These are phyloP conservation scores for Calonectria hongkongensis DNA, from an alignment of 2,329 filamentous ascomycete genomes.

Conservation along the genomic window DNA sequence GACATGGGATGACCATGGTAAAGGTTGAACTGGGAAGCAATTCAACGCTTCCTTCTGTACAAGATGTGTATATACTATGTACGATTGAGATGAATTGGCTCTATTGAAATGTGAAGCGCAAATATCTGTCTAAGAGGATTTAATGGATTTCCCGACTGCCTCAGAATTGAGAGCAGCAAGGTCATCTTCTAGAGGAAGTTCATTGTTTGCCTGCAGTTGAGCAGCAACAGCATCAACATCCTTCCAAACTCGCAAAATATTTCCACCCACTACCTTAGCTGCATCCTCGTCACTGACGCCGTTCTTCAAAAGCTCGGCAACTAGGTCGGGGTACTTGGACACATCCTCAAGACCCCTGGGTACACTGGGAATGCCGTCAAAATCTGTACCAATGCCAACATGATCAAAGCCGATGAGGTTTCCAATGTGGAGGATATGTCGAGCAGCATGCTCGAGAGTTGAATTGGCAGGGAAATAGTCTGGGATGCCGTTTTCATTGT, in stretches of 20 bases:
- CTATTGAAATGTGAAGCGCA: constrained; percentile 32
- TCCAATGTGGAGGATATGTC: constrained; percentile 89
- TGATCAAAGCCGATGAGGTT: constrained; percentile 89
- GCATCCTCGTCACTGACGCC: constrained; percentile 85
- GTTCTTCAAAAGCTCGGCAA: constrained; percentile 82
- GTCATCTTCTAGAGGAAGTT: constrained; percentile 73
- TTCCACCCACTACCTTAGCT: constrained; percentile 85
- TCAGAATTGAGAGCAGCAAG: constrained; percentile 45
- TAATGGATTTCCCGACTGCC: constrained; percentile 24
- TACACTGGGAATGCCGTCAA: constrained; percentile 82
- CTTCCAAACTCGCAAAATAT: constrained; percentile 89
- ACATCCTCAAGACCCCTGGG: constrained; percentile 90
- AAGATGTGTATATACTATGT: constrained; percentile 58
- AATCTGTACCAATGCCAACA: constrained; percentile 92
- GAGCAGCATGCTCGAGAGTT: constrained; percentile 85
- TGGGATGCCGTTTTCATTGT: constrained; percentile 78
- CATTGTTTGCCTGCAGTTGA: constrained; percentile 76
- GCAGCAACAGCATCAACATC: constrained; percentile 84
- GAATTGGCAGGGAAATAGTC: constrained; percentile 80
- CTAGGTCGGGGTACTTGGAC: constrained; percentile 85
- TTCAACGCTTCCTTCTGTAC: constrained; percentile 50
- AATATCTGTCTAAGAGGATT: constrained; percentile 27
- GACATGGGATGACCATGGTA: constrained; percentile 6
- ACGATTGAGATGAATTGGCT: constrained; percentile 51
- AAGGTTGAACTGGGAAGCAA: constrained; percentile 32